Conservation (phyloP, 148 eudicot species). For the Limonium bicolor region DNA sequence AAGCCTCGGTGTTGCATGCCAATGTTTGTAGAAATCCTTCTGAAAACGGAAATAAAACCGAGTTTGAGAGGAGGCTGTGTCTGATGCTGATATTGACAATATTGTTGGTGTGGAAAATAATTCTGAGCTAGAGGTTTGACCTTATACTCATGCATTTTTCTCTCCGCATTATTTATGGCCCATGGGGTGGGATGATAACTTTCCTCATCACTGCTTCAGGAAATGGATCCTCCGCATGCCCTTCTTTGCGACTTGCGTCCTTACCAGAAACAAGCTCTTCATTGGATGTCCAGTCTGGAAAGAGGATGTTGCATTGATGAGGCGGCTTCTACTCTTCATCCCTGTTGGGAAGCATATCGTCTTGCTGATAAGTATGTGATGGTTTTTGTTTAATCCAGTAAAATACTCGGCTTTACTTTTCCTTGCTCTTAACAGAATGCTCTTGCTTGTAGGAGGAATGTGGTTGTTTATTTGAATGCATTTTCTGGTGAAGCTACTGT, state of each 20-base stretch:
- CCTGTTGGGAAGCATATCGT: slow-evolving; percentile 94
- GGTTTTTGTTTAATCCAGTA: not conserved
- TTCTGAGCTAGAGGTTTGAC: slow-evolving; percentile 81
- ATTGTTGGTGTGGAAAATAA: slow-evolving; percentile 79
- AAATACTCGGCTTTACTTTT: not conserved
- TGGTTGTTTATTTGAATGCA: slow-evolving; percentile 69
- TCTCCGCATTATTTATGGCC: no score
- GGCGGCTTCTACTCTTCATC: slow-evolving; percentile 78
- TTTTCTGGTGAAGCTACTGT: slow-evolving; percentile 90
- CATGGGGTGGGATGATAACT: no score
- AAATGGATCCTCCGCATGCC: slow-evolving; percentile 87
- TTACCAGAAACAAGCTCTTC: slow-evolving; percentile 95
- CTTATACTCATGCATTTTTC: no score
- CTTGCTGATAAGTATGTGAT: slow-evolving; percentile 67
- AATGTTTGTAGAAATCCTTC: slow-evolving; percentile 23
- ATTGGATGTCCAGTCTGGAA: slow-evolving; percentile 84
- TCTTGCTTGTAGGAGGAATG: slow-evolving; percentile 54
- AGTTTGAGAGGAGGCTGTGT: slow-evolving; percentile 65
- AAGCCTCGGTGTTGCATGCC: slow-evolving; percentile 29
- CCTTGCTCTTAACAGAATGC: not conserved
- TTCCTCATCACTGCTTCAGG: slow-evolving; percentile 27
- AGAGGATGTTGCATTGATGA: slow-evolving; percentile 60
- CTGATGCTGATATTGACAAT: slow-evolving; percentile 80
- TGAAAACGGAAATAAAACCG: slow-evolving; percentile 30
- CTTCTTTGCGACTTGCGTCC: slow-evolving; percentile 86